Evolutionary conservation across 345 rosid species (phyloP), one percentile per base, ranked within the genome.

Genomic region (Acer saccharum): DNA sequence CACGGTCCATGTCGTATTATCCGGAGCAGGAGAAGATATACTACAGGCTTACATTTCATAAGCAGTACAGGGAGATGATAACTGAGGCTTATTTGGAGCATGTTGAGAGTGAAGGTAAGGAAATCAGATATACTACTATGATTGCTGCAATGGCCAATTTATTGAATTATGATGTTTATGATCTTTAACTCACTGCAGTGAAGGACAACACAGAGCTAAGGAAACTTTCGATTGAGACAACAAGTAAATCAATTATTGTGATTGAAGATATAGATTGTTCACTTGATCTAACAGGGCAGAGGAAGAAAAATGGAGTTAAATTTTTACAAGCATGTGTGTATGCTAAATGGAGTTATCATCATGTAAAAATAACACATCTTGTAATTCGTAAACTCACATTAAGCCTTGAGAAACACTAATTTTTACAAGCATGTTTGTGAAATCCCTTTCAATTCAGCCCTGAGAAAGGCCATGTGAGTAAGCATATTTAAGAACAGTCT

Each of bases 231-330:
- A 79, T 76, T 20, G 82, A 86, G 76, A 88, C 88, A 17, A 83
- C 86, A 1, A 80, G 86, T 60, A 86, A 86, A 73, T 88, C 89
- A 0, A 88, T 88, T 69, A 84, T 88, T 54, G 91, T 88, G 54
- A 84, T 88, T 12, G 89, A 88, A 69, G 89, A 88, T 62, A 86
- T 86, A 17, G 91, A 88, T 50, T 88, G 91, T 32, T 88, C 89
- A 0, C 91, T 88, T 10, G 89, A 88, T 65, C 89, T 88, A 73
- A 86, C 88, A 11, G 91, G 91, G 65, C 84, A 88, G 69, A 80
- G 91, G 82, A 84, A 72, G 71, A 86, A 82, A 78, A 88, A n/a
- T n/a, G n/a, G n/a, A 74, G 70, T 70, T 21, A 7, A 60, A 54
- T 4, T 29, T 75, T 71, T 61, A 25, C 1, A 68, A 62, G 44